Evolutionary conservation across 805 yeast genomes (phyloP), one percentile per base, ranked within the genome.

Genomic region (Candida loeiensis): DNA sequence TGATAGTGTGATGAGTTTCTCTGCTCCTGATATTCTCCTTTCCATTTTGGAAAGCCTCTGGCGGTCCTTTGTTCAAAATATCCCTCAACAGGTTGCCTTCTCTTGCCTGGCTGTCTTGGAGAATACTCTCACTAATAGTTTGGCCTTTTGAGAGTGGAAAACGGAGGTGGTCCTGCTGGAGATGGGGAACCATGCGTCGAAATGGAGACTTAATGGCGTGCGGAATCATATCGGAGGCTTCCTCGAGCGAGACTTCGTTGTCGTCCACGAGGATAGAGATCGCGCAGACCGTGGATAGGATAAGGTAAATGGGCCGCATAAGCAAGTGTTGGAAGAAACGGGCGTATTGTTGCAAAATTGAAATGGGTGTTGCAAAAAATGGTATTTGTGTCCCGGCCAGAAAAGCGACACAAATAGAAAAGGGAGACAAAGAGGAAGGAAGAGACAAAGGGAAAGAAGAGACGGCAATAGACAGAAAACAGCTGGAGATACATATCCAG

Each of bases 141-240:
- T 8, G 20, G 6, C 33, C 33, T 30, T 17, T 30, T 4, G 33
- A 12, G 6, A 30, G 21, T 5, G 33, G 33, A 7, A 30, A 20
- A 6, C 14, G 7, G 16, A 30, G 15, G 13, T 30, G 33, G 20
- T 30, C 33, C 21, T 30, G 33, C n/a, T 30, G 33, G n/a, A 30
- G 6, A 30, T 30, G 33, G 20, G 33, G 33, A 4, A 18, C 15
- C 3, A 30, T 30, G 4, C 33, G 13, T 5, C 21, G 20, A 13
- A 30, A 30, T 6, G 33, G 21, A n/a, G 33, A 30, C 13, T 30
- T 30, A 3, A 30, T 17, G n/a, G 33, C 6, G 4, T 18, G 7
- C 4, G 33, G 33, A 14, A 30, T 17, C 4, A 12, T 16, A 6
- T 4, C 11, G 33, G 33, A 5, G 13, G 17, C 15, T 13, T 30